Percentiles rank a stretch among this genome's conserved stretches.
Conservation (phyloP, 108 stramenopile species). For the Bacterosira constricta region DNA sequence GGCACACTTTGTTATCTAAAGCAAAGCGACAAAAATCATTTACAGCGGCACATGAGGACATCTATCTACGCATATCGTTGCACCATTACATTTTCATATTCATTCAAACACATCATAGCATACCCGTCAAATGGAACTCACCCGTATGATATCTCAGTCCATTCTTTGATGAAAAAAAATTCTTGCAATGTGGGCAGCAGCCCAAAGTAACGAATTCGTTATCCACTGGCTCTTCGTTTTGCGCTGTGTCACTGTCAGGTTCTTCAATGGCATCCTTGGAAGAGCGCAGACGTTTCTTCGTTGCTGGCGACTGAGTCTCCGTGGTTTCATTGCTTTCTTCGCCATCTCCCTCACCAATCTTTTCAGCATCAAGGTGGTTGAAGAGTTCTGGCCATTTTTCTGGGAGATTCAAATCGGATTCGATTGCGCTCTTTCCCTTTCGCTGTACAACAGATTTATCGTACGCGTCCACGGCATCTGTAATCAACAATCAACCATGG, state of each 20-base stretch:
- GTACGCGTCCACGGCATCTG: constrained; percentile 10
- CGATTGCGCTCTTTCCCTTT: neutral
- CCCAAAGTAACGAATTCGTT: neutral
- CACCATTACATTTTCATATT: neutral
- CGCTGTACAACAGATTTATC: neutral
- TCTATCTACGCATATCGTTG: too few species aligned
- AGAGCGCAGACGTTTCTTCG: too few species aligned
- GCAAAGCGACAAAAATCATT: neutral
- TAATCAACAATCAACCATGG: too few species aligned
- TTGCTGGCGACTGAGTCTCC: too few species aligned
- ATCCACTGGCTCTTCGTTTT: neutral
- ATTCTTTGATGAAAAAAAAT: constrained; percentile 7
- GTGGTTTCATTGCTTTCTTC: neutral
- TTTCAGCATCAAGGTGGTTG: too few species aligned
- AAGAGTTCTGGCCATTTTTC: too few species aligned
- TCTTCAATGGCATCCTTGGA: neutral
- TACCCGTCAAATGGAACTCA: neutral
- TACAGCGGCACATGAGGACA: too few species aligned
- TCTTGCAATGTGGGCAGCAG: constrained; percentile 11
- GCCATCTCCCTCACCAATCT: neutral
- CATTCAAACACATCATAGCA: neutral
- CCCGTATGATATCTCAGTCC: constrained; percentile 26
- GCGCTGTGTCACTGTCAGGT: neutral
- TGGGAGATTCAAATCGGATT: neutral
- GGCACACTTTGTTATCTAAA: neutral